Evolutionary conservation across 1,284 basidiomycete genomes (phyloP).

Genomic region (Heterobasidion occidentale): DNA sequence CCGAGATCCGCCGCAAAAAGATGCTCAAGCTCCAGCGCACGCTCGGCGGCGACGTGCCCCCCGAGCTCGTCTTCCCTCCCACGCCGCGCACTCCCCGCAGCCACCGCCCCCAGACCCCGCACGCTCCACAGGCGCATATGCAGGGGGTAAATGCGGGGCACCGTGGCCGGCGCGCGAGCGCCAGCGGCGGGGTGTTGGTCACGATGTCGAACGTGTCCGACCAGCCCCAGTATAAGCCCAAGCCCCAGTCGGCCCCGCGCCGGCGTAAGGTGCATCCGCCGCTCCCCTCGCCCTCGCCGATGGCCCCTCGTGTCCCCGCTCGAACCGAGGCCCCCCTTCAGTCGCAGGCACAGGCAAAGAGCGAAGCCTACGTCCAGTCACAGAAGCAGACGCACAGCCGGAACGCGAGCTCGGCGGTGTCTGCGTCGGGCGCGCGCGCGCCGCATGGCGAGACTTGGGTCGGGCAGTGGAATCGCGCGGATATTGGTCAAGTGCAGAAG

Average conservation of each 20-base stretch:
- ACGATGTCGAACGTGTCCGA: no score
- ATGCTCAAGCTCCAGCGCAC: conserved; percentile 11
- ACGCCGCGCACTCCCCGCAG: neutral
- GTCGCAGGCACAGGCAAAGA: no score
- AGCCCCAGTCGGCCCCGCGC: neutral
- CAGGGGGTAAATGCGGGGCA: no score
- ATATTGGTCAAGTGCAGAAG: conserved; percentile 12
- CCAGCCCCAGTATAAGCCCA: neutral
- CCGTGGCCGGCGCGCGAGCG: no score
- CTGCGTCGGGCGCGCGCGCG: conserved; percentile 7
- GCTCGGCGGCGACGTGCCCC: neutral
- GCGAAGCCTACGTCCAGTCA: no score
- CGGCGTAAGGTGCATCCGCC: neutral
- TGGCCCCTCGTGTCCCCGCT: no score
- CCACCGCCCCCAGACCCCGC: neutral
- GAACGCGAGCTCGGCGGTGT: neutral
- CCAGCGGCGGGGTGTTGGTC: no score
- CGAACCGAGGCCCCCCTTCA: no score
- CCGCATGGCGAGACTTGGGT: conserved; percentile 13
- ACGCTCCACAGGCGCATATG: no score
- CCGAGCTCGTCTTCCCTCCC: neutral
- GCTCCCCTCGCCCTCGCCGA: no score
- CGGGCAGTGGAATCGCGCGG: conserved; percentile 14
- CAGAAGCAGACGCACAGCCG: no score
- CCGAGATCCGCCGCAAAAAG: conserved; percentile 12